Evolutionary conservation across 805 yeast species (phyloP).

Genomic region (Wickerhamiella sorbophila): DNA sequence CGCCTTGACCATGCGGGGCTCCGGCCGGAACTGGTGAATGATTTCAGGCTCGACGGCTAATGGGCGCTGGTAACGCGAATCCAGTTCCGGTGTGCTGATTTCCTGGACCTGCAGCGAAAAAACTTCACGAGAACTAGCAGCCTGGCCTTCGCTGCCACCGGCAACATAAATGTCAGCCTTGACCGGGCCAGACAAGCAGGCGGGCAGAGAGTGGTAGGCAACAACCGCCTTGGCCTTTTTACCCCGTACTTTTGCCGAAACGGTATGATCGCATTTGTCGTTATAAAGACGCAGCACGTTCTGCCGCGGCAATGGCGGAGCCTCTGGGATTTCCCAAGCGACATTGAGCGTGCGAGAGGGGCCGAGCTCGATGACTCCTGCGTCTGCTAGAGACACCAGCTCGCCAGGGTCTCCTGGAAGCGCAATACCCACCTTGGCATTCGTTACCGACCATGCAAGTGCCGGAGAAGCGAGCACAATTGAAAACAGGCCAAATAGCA

Average conservation of each 20-base stretch:
- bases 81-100: conserved; percentile 4
- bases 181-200: conserved; percentile 18
- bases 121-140: conserved; percentile 10
- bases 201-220: conserved; percentile 22
- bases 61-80: conserved; percentile 4
- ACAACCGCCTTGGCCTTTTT: conserved; percentile 21
- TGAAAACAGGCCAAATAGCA: neutral
- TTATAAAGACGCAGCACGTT: conserved; percentile 10
- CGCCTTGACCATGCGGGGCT: conserved; percentile 39
- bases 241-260: conserved; percentile 23
- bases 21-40: conserved; percentile 41
- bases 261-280: conserved; percentile 7
- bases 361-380: conserved; percentile 8
- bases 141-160: conserved; percentile 22
- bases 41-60: conserved; percentile 45
- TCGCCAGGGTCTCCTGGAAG: conserved; percentile 14
- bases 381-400: conserved; percentile 8
- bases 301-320: conserved; percentile 13
- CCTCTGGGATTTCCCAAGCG: conserved; percentile 13
- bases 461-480: conserved; percentile 8
- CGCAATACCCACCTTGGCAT: conserved; percentile 16
- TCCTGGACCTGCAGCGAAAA: conserved; percentile 8
- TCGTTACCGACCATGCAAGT: conserved; percentile 17
- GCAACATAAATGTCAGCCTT: conserved; percentile 19
- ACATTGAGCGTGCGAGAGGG: conserved; percentile 13